Conservation (phyloP, 2,329 filamentous ascomycete genomes). For the Epichloe sylvatica region DNA sequence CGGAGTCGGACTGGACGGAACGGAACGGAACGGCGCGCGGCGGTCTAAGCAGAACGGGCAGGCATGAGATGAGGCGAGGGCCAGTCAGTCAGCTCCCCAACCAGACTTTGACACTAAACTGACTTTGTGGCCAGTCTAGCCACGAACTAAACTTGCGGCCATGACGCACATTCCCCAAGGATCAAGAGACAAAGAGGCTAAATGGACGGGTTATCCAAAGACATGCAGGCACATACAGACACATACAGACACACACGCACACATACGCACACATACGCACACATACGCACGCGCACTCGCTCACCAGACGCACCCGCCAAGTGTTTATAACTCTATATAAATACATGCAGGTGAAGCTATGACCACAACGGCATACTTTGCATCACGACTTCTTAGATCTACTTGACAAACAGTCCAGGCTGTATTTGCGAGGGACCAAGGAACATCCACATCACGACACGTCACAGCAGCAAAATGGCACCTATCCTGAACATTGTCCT, state of each 20-base stretch:
- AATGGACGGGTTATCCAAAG: background rate
- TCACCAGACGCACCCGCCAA: background rate
- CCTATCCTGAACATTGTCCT: constrained; percentile 42
- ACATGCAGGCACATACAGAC: no score
- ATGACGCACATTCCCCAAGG: background rate
- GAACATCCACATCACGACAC: background rate
- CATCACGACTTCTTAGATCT: background rate
- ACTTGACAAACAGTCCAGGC: no score
- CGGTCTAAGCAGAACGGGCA: background rate
- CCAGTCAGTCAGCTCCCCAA: background rate
- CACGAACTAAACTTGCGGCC: background rate
- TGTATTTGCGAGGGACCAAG: no score
- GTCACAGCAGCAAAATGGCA: constrained; percentile 4
- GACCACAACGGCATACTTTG: background rate
- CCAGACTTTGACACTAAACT: background rate
- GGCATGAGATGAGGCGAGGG: background rate
- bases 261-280: no score
- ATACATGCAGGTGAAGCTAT: no score
- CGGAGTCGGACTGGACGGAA: background rate
- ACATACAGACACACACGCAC: no score
- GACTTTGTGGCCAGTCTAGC: background rate
- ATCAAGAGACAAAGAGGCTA: background rate
- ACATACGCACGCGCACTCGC: background rate
- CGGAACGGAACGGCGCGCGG: background rate
- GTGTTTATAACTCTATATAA: no score